Base-by-base conservation (phyloP, 2,329 filamentous ascomycete species). In the Epichloe typhina region DNA sequence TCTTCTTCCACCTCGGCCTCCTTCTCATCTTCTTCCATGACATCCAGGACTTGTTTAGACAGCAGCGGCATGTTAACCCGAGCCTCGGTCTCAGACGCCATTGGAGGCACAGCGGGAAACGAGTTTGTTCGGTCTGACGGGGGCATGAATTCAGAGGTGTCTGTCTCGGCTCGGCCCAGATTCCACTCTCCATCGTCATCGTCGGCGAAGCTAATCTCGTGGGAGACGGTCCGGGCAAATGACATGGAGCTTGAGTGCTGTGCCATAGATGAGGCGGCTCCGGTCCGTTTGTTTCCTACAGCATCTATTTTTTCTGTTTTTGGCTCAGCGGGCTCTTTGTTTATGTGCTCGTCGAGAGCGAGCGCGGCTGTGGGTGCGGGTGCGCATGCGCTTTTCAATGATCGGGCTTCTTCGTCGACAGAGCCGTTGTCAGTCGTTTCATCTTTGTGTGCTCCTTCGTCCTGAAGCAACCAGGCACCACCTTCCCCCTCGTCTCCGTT, bases 191-290 rank as follows among this genome's bases (percentile, higher is more conserved):
- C 61, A 21, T 81, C 78, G 19, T 82, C 79, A 21, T 80, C 79
- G 42, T 73, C 73, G 51, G 71, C 72, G 66, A 78, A 82, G 61
- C 70, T 80, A 23, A 82, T 67, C 49, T 82, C 79, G 52, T 82
- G 75, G 11, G 80, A 76, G 12, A 82, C 79, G 2, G 81, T 84
- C 37, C 80, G 74, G 11, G 79, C 72, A 64, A 84, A 84, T 0
- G 81, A 84, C 61, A 76, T 72, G 46, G 73, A 79, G 62, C 79
- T 83, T 9, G 73, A 63, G 60, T 83, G 80, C 55, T 80, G 79
- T 26, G 72, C 68, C 17, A 64, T 59, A 19, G 56, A 57, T 37
- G 59, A 57, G 9, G 58, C 43, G 49, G 43, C 49, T 15, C n/a
- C 26, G 13, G 39, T 23, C 13, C 11, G 19, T 26, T 43, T 19